Evolutionary conservation across 2,329 filamentous ascomycete species (phyloP).

Genomic region (Exophiala oligosperma): DNA sequence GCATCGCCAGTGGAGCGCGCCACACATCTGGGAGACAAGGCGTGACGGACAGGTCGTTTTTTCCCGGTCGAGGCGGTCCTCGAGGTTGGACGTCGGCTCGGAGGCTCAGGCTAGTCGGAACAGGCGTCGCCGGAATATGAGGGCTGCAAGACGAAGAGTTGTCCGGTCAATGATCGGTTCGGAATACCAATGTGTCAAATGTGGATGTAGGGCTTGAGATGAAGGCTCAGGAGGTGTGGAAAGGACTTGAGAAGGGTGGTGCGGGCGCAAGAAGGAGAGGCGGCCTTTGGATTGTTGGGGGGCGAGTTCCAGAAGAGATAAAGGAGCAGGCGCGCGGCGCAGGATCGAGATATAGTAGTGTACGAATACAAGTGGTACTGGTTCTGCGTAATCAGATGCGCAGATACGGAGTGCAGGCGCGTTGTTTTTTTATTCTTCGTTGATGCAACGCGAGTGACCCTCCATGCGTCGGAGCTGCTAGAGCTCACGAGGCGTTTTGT

Average conservation of each 20-base stretch:
- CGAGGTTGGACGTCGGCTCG: conserved; percentile 2
- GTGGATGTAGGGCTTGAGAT: conserved; percentile 14
- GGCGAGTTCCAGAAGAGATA: conserved; percentile 19
- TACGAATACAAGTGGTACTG: neutral
- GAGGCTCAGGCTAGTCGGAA: conserved; percentile 9
- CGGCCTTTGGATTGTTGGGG: conserved; percentile 13
- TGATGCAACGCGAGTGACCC: no score
- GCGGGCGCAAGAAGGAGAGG: conserved; percentile 4
- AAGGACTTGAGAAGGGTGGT: conserved; percentile 6
- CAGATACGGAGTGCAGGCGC: no score
- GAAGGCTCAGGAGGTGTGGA: conserved; percentile 11
- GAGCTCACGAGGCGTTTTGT: neutral
- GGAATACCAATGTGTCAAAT: conserved; percentile 21
- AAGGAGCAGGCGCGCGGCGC: conserved; percentile 8
- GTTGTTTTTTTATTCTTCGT: no score
- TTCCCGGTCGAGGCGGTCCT: conserved; percentile 1
- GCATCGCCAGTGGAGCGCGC: conserved; percentile 21
- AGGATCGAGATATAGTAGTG: neutral
- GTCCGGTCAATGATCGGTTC: conserved; percentile 20
- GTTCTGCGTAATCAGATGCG: no score
- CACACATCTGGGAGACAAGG: conserved; percentile 20
- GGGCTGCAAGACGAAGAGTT: conserved; percentile 21
- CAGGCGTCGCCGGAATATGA: conserved; percentile 16
- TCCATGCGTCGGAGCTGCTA: neutral
- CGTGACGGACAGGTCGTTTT: conserved; percentile 13